Percentiles rank a stretch among this genome's conserved stretches.
Evolutionary conservation across 805 yeast genomes (phyloP).

Genomic region (Tetrapisispora nanseiensis): DNA sequence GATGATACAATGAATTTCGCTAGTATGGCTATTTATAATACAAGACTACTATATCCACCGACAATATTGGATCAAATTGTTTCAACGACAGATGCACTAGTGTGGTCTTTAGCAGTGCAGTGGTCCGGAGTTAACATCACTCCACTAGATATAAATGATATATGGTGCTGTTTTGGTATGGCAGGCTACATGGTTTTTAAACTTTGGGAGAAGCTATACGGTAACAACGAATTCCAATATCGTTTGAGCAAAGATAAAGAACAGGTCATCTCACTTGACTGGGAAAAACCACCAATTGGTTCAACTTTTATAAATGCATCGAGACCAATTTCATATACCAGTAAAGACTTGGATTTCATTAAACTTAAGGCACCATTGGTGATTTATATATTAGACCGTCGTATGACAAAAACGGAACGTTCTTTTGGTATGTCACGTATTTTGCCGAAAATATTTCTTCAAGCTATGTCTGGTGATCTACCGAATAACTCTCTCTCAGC

Average conservation of each 20-base stretch:
- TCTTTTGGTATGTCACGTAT: conserved; percentile 88
- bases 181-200: conserved; percentile 73
- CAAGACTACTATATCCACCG: conserved; percentile 59
- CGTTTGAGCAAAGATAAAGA: conserved; percentile 57
- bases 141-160: conserved; percentile 66
- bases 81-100: conserved; percentile 52
- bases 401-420: conserved; percentile 94
- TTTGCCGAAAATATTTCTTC: conserved; percentile 80
- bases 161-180: conserved; percentile 87
- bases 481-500: conserved; percentile 70
- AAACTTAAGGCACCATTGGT: conserved; percentile 79
- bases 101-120: conserved; percentile 70
- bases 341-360: conserved; percentile 53
- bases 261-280: conserved; percentile 59
- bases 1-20: conserved; percentile 51
- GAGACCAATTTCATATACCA: conserved; percentile 22
- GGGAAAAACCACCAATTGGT: conserved; percentile 76
- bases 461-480: conserved; percentile 92
- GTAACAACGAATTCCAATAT: conserved; percentile 71
- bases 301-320: conserved; percentile 37
- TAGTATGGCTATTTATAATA: conserved; percentile 47
- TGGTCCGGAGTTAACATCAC: conserved; percentile 91
- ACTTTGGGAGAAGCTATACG: conserved; percentile 63
- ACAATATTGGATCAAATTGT: conserved; percentile 71
- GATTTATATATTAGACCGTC: conserved; percentile 68